Evolutionary conservation across 352 stramenopile genomes (phyloP), one percentile per base, ranked within the genome.

Genomic region (Phytophthora pluvialis): DNA sequence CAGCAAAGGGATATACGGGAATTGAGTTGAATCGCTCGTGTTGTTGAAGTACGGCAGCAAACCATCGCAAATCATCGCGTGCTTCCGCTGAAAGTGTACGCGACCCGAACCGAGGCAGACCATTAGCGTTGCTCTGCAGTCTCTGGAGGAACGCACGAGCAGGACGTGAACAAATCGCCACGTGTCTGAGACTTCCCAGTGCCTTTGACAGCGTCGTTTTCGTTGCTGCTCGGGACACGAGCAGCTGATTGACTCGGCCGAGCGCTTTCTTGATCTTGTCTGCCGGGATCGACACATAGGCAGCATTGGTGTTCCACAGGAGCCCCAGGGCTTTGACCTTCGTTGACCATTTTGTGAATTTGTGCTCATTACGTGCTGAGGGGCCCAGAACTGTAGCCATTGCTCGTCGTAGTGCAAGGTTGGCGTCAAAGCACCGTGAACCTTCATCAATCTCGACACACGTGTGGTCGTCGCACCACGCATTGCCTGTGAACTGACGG

Each of bases 381-480:
- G 61, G 61, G 4, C 50, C 54, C 1, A 80, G 28, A 0, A 77
- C 44, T 0, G 36, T 60, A 1, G 39, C 33, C 62, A 79, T 72
- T 5, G 63, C 55, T 29, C 40, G 26, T 26, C 72, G 40, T 0
- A 72, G 46, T 9, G 64, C 18, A 0, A 70, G 2, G 6, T 74
- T 63, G 0, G 59, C 72, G 0, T 70, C 63, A 6, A 56, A 36
- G n/a, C 60, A 65, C 0, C 51, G 40, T 0, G 12, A 29, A 4
- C 60, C 63, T 0, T 28, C 13, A 5, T 69, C 64, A 0, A 65
- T 12, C 32, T 79, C 67, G 8, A 73, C 53, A 15, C 59, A 74
- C 0, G 35, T 70, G 29, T 76, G 71, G 29, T 72, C 59, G 18
- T 79, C 62, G 13, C 67, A 76, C 67, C 67, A 79, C 0, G 67